Conservation (phyloP, 2,329 filamentous ascomycete genomes). For the Aspergillus puulaauensis region DNA sequence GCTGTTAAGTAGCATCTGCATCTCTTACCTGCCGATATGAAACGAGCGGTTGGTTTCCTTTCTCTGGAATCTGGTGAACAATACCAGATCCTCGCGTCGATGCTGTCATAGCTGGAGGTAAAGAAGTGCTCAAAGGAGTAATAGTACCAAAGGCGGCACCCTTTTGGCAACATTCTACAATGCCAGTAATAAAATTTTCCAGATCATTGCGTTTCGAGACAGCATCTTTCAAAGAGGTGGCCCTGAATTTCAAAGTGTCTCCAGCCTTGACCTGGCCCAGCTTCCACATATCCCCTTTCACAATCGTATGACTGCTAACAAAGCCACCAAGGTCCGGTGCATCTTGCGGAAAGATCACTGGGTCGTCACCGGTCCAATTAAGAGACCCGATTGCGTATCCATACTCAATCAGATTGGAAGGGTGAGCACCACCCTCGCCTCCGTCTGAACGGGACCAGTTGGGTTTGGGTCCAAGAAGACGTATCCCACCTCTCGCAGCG, state of each 20-base stretch:
- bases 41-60: slow-evolving; percentile 37
- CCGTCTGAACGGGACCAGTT: slow-evolving; percentile 60
- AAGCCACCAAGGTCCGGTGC: slow-evolving; percentile 63
- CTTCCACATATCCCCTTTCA: slow-evolving; percentile 61
- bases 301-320: slow-evolving; percentile 55
- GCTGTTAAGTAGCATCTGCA: too few species aligned
- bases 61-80: slow-evolving; percentile 35
- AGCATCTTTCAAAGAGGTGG: slow-evolving; percentile 54
- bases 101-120: slow-evolving; percentile 20
- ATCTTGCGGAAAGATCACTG: slow-evolving; percentile 60
- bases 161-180: slow-evolving; percentile 43
- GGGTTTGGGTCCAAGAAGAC: slow-evolving; percentile 58
- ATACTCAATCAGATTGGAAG: slow-evolving; percentile 59
- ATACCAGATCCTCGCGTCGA: slow-evolving; percentile 30
- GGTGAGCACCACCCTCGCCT: slow-evolving; percentile 64
- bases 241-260: slow-evolving; percentile 52
- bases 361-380: slow-evolving; percentile 63
- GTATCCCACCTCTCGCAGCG: slow-evolving; percentile 59
- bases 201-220: slow-evolving; percentile 45
- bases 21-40: slow-evolving; percentile 41
- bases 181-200: slow-evolving; percentile 45
- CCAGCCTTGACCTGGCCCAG: slow-evolving; percentile 62
- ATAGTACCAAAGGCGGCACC: slow-evolving; percentile 32
- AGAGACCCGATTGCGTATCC: slow-evolving; percentile 59
- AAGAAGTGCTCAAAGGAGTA: slow-evolving; percentile 28